phyloP scores from a whole-genome alignment of 1,284 basidiomycete species.

The Sporisorium scitamineum region DNA sequence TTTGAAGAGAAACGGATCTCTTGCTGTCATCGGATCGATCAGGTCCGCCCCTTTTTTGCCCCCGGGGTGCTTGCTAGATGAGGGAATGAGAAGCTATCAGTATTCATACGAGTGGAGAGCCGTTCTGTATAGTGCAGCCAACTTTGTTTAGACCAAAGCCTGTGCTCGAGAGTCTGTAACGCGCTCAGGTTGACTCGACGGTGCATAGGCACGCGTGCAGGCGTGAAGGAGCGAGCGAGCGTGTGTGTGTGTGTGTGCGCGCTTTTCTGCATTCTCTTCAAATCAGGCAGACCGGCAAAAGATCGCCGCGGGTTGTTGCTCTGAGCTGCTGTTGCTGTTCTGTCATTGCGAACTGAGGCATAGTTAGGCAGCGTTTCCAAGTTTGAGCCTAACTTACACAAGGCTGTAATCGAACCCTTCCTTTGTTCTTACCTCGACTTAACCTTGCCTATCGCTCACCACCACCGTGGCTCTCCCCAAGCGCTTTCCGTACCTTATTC shows the following conservation, averaged over 20 bases:
- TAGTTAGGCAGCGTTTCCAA: neutral
- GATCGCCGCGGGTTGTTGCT: conserved; percentile 9
- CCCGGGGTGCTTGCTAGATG: too few relatives aligned
- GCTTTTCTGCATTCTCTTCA: neutral
- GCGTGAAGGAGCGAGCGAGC: neutral
- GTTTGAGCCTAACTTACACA: conserved; percentile 1
- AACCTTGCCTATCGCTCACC: conserved; percentile 1
- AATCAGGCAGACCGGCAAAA: conserved; percentile 14
- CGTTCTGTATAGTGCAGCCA: too few relatives aligned
- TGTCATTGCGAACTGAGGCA: neutral
- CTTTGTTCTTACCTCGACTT: neutral
- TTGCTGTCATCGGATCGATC: too few relatives aligned
- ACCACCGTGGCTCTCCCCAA: neutral
- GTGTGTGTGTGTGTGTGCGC: neutral
- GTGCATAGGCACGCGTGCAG: conserved; percentile 1
- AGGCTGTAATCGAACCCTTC: neutral
- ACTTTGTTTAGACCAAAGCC: neutral
- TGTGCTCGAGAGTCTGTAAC: neutral
- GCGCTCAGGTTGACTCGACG: neutral
- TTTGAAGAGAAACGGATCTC: too few relatives aligned
- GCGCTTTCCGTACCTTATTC: conserved; percentile 1
- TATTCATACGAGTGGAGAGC: too few relatives aligned
- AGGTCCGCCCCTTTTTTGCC: too few relatives aligned
- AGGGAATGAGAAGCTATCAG: too few relatives aligned
- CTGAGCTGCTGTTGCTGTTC: neutral